A percentile compares a stretch with the other conserved stretches of the same genome.
These are phyloP conservation scores for Chlorella sp. DNA, from an alignment of 139 green algal species.

Conservation along the genomic window DNA sequence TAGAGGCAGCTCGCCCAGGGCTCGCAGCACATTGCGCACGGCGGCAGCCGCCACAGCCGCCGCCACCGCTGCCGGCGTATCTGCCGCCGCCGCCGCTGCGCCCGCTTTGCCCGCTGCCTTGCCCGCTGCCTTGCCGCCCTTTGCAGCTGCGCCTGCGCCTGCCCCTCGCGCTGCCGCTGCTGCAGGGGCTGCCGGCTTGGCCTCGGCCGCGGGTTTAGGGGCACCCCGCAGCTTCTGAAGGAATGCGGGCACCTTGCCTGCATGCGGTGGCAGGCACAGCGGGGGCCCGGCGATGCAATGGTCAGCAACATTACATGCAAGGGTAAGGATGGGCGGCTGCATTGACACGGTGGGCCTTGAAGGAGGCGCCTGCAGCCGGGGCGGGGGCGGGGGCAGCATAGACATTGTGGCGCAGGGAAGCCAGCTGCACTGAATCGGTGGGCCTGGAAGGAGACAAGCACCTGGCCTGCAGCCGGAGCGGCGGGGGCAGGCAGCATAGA, in stretches of 20 bases:
- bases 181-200: background rate
- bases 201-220: constrained; percentile 2
- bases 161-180: background rate
- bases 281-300: background rate
- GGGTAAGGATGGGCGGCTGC: background rate
- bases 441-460: constrained; percentile 29
- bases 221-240: constrained; percentile 11
- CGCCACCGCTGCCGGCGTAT: background rate
- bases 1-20: background rate
- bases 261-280: background rate
- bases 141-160: background rate
- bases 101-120: background rate
- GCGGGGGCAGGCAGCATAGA: no score
- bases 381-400: no score
- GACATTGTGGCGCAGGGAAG: no score
- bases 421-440: no score
- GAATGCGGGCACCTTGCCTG: constrained; percentile 28
- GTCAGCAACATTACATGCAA: background rate
- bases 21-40: constrained; percentile 29
- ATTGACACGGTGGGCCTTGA: no score
- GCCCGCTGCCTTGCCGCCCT: constrained; percentile 5
- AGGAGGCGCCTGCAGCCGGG: no score
- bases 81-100: background rate
- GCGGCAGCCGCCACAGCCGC: constrained; percentile 16
- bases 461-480: background rate